Evolutionary conservation across 345 rosid species (phyloP).

Genomic region (Streptanthus diversifolius): DNA sequence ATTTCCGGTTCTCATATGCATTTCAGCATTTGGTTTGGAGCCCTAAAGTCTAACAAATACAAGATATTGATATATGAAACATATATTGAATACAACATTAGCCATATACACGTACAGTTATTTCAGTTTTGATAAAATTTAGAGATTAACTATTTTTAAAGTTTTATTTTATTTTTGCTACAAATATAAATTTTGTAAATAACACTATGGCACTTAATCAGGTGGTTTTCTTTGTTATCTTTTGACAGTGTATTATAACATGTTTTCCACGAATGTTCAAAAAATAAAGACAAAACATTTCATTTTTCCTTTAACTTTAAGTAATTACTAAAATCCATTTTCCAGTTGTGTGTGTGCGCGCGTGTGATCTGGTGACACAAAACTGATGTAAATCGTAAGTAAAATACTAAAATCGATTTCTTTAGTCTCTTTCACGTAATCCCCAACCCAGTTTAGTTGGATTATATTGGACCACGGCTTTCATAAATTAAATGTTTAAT

Average conservation of each 20-base stretch:
- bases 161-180: not conserved
- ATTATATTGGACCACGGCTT: not conserved
- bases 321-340: not conserved
- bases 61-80: not conserved
- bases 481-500: not conserved
- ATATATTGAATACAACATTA: not conserved
- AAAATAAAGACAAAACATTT: not conserved
- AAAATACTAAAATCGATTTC: not conserved
- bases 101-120: not conserved
- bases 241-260: no score
- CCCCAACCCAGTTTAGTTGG: not conserved
- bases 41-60: not conserved
- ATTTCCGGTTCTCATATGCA: not conserved
- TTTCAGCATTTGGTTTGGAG: not conserved
- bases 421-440: constrained; percentile 15
- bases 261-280: not conserved
- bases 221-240: no score
- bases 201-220: not conserved
- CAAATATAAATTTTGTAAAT: not conserved
- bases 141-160: no score
- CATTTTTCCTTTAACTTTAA: not conserved
- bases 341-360: not conserved
- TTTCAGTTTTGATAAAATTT: not conserved
- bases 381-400: not conserved
- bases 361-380: not conserved